Conservation (phyloP, 306 rosid species). For the Benincasa hispida region DNA sequence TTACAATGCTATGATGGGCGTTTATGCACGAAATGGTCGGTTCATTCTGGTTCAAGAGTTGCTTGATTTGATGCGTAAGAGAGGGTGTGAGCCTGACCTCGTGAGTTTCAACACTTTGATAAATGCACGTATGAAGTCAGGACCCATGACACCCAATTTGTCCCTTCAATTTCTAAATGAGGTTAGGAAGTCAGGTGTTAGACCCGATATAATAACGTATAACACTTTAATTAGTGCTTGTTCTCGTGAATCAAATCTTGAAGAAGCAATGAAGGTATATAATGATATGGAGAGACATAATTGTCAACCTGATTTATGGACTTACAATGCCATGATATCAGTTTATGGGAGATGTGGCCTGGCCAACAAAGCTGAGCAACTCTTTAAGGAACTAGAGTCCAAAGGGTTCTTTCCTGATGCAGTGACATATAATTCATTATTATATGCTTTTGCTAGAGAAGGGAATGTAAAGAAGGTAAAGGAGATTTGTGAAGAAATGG, state of each 20-base stretch:
- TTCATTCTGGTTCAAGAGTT: constrained; percentile 44
- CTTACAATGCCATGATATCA: constrained; percentile 93
- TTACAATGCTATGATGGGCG: constrained; percentile 92
- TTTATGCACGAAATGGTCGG: constrained; percentile 62
- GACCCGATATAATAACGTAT: constrained; percentile 77
- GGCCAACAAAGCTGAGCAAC: constrained; percentile 50
- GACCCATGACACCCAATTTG: constrained; percentile 49
- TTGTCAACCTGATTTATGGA: constrained; percentile 92
- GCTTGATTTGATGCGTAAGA: constrained; percentile 54
- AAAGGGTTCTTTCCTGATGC: constrained; percentile 88
- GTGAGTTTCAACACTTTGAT: constrained; percentile 85
- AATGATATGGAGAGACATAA: constrained; percentile 48
- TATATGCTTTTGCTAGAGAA: constrained; percentile 78
- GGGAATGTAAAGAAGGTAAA: constrained; percentile 50
- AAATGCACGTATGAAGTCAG: constrained; percentile 68
- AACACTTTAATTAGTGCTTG: constrained; percentile 89
- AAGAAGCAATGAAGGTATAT: constrained; percentile 54
- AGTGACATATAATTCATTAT: constrained; percentile 73
- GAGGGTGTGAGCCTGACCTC: constrained; percentile 80
- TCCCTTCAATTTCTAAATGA: constrained; percentile 55
- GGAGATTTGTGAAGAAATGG: constrained; percentile 69
- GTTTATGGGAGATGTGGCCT: constrained; percentile 78
- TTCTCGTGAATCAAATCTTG: constrained; percentile 69
- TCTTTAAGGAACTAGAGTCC: constrained; percentile 60
- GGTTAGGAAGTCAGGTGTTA: constrained; percentile 63